A percentile compares a stretch with the other conserved stretches of the same genome.
phyloP scores from a whole-genome alignment of 1,284 basidiomycete species.

The Volvariella volvacea region DNA sequence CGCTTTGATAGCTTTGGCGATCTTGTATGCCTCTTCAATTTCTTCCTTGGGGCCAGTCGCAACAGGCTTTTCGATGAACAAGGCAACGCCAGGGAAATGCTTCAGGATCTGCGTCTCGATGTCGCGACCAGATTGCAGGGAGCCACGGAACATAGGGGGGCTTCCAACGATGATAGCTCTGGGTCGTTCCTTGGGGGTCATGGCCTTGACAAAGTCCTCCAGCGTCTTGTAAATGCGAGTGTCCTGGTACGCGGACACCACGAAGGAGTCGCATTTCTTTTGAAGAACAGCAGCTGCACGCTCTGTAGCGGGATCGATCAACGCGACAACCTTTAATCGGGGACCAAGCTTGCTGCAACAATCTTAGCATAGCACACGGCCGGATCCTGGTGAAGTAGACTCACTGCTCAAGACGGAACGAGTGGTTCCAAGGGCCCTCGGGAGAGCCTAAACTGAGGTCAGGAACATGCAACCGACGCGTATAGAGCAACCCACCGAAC shows the following conservation, averaged over 20 bases:
- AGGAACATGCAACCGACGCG: conserved; percentile 8
- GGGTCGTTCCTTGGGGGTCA: conserved; percentile 54
- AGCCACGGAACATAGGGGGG: conserved; percentile 91
- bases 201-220: conserved; percentile 78
- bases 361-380: conserved; percentile 12
- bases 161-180: conserved; percentile 86
- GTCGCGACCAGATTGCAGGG: conserved; percentile 72
- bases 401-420: conserved; percentile 89
- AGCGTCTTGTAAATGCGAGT: conserved; percentile 86
- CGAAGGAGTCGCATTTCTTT: conserved; percentile 92
- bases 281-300: conserved; percentile 79
- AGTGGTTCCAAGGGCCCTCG: conserved; percentile 91
- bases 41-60: conserved; percentile 75
- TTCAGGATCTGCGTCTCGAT: conserved; percentile 89
- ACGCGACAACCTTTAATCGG: conserved; percentile 91
- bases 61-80: conserved; percentile 95
- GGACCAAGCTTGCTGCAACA: conserved; percentile 83
- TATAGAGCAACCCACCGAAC: conserved; percentile 53
- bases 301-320: conserved; percentile 87
- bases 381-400: conserved; percentile 20
- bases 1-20: conserved; percentile 64
- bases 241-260: conserved; percentile 88
- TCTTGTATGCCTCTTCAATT: conserved; percentile 59
- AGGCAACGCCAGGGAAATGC: conserved; percentile 83
- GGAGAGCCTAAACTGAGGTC: conserved; percentile 53